phyloP scores from a whole-genome alignment of 495 filamentous ascomycete species.

The Mytilinidion resinicola region DNA sequence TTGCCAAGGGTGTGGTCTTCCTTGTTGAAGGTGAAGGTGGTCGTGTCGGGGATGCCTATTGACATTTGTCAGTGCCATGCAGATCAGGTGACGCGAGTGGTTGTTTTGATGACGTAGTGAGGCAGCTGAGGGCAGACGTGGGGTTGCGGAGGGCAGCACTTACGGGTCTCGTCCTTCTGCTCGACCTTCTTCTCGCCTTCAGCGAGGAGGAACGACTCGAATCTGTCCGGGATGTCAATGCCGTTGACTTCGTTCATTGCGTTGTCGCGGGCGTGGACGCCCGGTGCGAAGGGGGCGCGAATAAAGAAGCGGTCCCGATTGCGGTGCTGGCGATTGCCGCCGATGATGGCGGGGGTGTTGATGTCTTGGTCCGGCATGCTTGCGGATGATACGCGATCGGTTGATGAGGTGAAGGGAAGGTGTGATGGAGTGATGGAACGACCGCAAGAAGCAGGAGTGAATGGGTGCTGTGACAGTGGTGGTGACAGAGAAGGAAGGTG shows the following conservation, averaged over 20 bases:
- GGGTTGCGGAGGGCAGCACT: slow-evolving; percentile 33
- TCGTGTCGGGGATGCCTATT: slow-evolving; percentile 71
- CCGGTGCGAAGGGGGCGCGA: too few species aligned
- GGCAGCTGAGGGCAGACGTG: not conserved
- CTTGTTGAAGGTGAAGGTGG: slow-evolving; percentile 90
- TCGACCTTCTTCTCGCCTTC: slow-evolving; percentile 91
- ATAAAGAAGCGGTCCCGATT: too few species aligned
- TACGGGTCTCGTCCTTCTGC: slow-evolving; percentile 78
- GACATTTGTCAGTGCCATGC: not conserved
- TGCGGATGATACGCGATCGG: too few species aligned
- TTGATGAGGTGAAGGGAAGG: too few species aligned
- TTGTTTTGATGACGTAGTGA: not conserved
- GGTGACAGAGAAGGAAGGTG: slow-evolving; percentile 13
- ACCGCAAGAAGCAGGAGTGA: too few species aligned
- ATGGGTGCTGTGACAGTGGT: slow-evolving; percentile 11
- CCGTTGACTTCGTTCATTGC: too few species aligned
- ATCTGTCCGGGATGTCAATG: slow-evolving; percentile 46
- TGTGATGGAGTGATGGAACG: too few species aligned
- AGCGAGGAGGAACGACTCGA: slow-evolving; percentile 80
- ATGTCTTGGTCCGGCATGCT: too few species aligned
- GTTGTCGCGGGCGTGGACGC: too few species aligned
- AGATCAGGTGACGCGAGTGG: not conserved
- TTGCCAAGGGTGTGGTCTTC: slow-evolving; percentile 97
- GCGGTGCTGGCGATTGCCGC: too few species aligned
- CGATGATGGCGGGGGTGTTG: too few species aligned